These are phyloP conservation scores for Pseudoneurospora amorphoporcata DNA, from an alignment of 495 filamentous ascomycete species.

Conservation along the genomic window DNA sequence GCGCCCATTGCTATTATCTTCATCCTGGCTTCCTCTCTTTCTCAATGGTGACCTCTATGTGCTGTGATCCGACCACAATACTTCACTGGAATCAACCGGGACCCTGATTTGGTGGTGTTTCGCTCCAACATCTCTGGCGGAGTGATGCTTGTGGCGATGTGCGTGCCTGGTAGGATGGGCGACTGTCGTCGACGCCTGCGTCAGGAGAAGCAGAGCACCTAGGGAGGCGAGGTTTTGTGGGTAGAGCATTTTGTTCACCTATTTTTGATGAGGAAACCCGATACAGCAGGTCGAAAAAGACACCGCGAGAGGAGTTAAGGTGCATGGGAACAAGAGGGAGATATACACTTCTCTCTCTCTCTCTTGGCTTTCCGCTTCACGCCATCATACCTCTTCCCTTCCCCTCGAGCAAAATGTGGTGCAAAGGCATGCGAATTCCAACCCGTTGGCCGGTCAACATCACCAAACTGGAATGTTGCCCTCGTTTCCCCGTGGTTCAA, in stretches of 20 bases:
- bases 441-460: neutral
- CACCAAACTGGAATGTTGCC: neutral
- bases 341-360: too few species aligned
- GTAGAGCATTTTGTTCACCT: neutral
- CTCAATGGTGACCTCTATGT: neutral
- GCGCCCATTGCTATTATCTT: neutral
- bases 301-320: too few species aligned
- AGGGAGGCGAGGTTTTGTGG: neutral
- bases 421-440: neutral
- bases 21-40: neutral
- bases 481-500: neutral
- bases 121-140: neutral
- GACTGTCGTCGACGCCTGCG: neutral
- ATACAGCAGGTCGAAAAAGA: neutral
- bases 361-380: neutral
- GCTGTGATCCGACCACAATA: neutral
- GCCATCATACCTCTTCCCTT: neutral
- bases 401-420: neutral
- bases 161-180: neutral
- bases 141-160: neutral
- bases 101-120: neutral
- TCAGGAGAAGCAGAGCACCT: neutral
- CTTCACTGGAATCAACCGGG: neutral
- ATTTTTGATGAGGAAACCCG: neutral
- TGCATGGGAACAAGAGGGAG: too few species aligned